Percentiles rank a stretch among this genome's conserved stretches.
These are phyloP conservation scores for Aspergillus udagawae DNA, from an alignment of 2,329 filamentous ascomycete species.

Conservation along the genomic window DNA sequence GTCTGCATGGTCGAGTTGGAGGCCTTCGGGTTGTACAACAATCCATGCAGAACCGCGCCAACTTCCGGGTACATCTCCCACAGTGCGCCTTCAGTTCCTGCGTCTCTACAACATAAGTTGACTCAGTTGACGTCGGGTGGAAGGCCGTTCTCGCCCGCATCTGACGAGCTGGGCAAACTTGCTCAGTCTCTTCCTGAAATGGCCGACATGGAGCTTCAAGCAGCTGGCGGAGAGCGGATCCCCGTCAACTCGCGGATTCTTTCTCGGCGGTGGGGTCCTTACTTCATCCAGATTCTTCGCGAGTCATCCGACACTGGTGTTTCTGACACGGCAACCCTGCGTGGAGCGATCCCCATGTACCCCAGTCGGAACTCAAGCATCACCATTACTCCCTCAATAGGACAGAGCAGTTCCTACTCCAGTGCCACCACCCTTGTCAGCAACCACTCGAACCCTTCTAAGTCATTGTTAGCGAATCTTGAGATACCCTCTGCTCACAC, in stretches of 20 bases:
- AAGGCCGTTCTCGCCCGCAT: slow-evolving; percentile 68
- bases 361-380: slow-evolving; percentile 73
- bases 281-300: slow-evolving; percentile 86
- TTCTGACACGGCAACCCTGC: slow-evolving; percentile 67
- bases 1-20: slow-evolving; percentile 96
- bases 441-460: slow-evolving; percentile 27
- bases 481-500: slow-evolving; percentile 52
- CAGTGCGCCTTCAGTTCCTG: slow-evolving; percentile 64
- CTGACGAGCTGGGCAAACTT: slow-evolving; percentile 79
- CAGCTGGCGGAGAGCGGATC: slow-evolving; percentile 84
- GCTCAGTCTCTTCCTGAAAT: slow-evolving; percentile 78
- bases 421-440: slow-evolving; percentile 40
- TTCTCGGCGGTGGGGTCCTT: slow-evolving; percentile 85
- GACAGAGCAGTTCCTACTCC: slow-evolving; percentile 39
- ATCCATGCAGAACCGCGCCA: slow-evolving; percentile 73
- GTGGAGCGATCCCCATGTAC: slow-evolving; percentile 57
- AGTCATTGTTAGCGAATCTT: slow-evolving; percentile 39
- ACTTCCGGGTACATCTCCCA: slow-evolving; percentile 81
- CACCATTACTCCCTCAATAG: slow-evolving; percentile 67
- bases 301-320: slow-evolving; percentile 72
- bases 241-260: slow-evolving; percentile 90
- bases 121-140: slow-evolving; percentile 64
- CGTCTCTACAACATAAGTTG: slow-evolving; percentile 50
- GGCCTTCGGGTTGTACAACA: slow-evolving; percentile 95
- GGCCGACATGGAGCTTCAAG: slow-evolving; percentile 94